Evolutionary conservation across 345 rosid species (phyloP).

Genomic region (Excoecaria agallocha): DNA sequence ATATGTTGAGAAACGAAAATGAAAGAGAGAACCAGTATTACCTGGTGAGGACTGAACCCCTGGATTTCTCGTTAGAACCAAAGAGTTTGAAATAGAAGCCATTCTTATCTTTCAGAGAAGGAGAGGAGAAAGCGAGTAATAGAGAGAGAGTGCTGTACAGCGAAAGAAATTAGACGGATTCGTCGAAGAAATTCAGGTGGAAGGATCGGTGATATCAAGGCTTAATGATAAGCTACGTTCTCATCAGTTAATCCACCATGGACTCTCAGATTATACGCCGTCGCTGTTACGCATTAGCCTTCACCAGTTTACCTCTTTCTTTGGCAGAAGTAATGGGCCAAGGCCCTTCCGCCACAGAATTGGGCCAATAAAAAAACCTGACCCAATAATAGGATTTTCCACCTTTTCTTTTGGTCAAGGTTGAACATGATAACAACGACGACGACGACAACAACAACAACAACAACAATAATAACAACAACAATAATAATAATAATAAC

Average conservation of each 20-base stretch:
- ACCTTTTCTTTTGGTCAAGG: too few relatives aligned
- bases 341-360: too few relatives aligned
- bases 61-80: conserved; percentile 42
- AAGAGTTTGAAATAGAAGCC: conserved; percentile 50
- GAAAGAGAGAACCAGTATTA: not conserved
- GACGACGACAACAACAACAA: too few relatives aligned
- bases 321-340: too few relatives aligned
- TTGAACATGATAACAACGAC: too few relatives aligned
- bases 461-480: too few relatives aligned
- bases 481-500: too few relatives aligned
- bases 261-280: not conserved
- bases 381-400: too few relatives aligned
- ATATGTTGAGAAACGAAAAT: not conserved
- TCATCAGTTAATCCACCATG: not conserved
- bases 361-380: too few relatives aligned
- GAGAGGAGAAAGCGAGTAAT: not conserved
- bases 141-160: not conserved
- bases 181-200: not conserved
- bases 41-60: conserved; percentile 13
- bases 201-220: conserved; percentile 14
- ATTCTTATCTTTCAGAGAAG: conserved; percentile 17
- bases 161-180: not conserved
- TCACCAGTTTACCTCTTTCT: too few relatives aligned
- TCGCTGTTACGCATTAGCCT: not conserved
- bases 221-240: conserved; percentile 7